Evolutionary conservation across 306 rosid genomes (phyloP), one percentile per base, ranked within the genome.

Genomic region (Vicia villosa): DNA sequence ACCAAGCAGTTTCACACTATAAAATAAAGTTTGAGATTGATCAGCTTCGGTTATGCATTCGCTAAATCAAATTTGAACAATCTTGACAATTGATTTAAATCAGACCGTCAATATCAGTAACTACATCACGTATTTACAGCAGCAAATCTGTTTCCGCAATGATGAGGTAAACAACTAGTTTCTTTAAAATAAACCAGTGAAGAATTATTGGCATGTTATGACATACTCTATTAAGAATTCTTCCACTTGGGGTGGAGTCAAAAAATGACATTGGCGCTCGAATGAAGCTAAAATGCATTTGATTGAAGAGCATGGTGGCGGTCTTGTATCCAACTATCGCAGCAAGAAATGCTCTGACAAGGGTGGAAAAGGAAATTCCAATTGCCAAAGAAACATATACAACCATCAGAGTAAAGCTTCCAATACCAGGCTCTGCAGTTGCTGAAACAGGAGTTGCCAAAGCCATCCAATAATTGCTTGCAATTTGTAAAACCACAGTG

Each of bases 401-500:
- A 17, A 63, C 51, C 58, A 89, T 68, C 22, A 89, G 96, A 43
- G 60, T 81, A 60, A 81, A 58, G 65, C 60, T 75, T 47, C 63
- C 76, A 58, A 84, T 76, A 38, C 68, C 34, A 41, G 89, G 73
- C 22, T 87, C 76, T 11, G 42, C 40, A 5, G 84, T 89, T 63
- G 51, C 66, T 16, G 95, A 87, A 54, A 75, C 82, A 42, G 96
- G 95, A 79, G 86, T 79, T 63, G 88, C 95, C 91, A 84, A 83
- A 42, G 96, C 86, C 92, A 89, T 92, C 98, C 98, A 92, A 58
- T 86, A 92, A 79, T 85, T 92, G 84, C 96, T 88, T 49, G 84
- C 91, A 67, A 92, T 82, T 70, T 87, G 86, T 66, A 86, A 73
- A 66, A 34, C 11, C 32, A 83, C 81, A 58, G 83, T 84, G 43